Evolutionary conservation across 257 asterid species (phyloP), one percentile per base, ranked within the genome.

Genomic region (Anisodus tanguticus): DNA sequence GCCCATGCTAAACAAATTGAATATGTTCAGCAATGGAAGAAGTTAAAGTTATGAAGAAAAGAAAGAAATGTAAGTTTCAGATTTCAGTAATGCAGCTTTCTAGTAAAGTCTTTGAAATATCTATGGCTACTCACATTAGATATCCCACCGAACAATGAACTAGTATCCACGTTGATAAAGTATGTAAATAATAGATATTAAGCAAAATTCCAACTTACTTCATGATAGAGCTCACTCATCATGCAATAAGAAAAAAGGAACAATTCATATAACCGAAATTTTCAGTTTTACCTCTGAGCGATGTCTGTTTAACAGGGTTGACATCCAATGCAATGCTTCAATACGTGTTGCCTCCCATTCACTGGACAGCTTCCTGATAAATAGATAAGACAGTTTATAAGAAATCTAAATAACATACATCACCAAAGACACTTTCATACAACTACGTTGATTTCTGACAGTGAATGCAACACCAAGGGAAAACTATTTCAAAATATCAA

Each of bases 331-430:
- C 89, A 97, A 88, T 84, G 99, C 95, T 91, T 97, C 99, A 87
- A 95, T 95, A 43, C 99, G 98, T 41, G 98, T 93, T 82, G 99
- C 98, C 90, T 95, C 99, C 94, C 94, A 97, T 85, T 95, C 98
- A 89, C 94, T 92, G 84, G 97, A 91, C 79, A 97, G 89, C 90
- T 95, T 97, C 89, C 99, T 97, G 90, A 79, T 84, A 86, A 37
- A 86, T 62, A 87, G 69, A 86, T 12, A 71, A 16, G 43, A 80
- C 26, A 66, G 64, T 77, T 51, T 53, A 77, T 31, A 77, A 53
- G 82, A 77, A 77, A 53, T 53, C 63, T 51, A 76, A 15, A 51
- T 12, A 51, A 26, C 60, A 70, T 70, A 70, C 15, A 51, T 76
- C n/a, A 22, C 39, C 17, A 72, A 51, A 53, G 31, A 64, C 49